Evolutionary conservation across 768 basidiomycete genomes (phyloP), one percentile per base, ranked within the genome.

Genomic region (Agrocybe praecox): DNA sequence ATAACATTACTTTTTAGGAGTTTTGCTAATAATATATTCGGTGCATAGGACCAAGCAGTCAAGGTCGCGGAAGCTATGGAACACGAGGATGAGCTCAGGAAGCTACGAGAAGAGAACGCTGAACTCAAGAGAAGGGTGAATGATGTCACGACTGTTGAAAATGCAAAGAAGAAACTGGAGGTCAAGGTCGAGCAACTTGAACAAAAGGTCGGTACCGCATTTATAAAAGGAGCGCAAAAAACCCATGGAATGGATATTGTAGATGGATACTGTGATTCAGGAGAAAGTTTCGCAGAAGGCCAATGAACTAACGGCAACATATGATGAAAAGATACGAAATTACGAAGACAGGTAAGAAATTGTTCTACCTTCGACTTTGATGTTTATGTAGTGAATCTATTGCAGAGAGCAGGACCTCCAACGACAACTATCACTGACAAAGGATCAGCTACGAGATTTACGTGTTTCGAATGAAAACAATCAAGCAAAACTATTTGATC

Each of bases 241-340:
- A 17, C 48, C 33, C n/a, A 10, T 42, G 6, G 55, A 29, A 29
- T 29, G 26, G 26, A 29, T 3, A 11, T 8, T 44, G 19, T 49
- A 96, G 94, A 98, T 98, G 97, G 96, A 98, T 21, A 88, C 89
- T 45, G 77, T 95, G 76, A 92, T 98, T 55, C 82, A 86, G 58
- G 96, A 98, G 62, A 89, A 89, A 66, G 90, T 98, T 32, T 76
- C 79, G 2, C 90, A 92, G 71, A 98, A 98, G 74, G 94, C 98
- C 76, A 96, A 96, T 55, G 97, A 98, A 74, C 79, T 98, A 18
- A 92, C 96, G 62, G 97, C 96, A 15, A 95, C 92, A 6, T 98
- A 97, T 62, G 97, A 99, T 65, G 97, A 99, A 74, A 89, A 89
- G 62, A 80, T 99, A 69, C 81, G 93, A 49, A 99, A 98, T 71